A percentile compares a stretch with the other conserved stretches of the same genome.
phyloP scores from a whole-genome alignment of 345 rosid species.

The Anacardium occidentale region DNA sequence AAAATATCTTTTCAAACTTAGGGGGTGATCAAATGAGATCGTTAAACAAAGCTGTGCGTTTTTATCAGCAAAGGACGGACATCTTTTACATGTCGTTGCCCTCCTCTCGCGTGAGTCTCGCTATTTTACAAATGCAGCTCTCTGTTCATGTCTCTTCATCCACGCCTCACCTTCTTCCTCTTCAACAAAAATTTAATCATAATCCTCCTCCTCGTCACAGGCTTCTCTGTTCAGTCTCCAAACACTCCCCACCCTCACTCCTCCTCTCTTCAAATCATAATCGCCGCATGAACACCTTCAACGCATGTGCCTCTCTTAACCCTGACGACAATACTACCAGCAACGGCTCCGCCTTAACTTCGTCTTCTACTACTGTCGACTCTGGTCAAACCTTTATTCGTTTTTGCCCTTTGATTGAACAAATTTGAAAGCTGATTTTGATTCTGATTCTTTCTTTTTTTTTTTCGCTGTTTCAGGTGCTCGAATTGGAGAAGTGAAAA shows the following conservation, averaged over 20 bases:
- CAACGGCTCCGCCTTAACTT: conserved; percentile 32
- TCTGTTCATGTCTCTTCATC: too few relatives aligned
- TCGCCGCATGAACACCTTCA: conserved; percentile 2
- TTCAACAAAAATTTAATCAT: too few relatives aligned
- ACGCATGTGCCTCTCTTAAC: conserved; percentile 1
- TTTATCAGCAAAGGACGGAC: too few relatives aligned
- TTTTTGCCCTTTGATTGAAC: too few relatives aligned
- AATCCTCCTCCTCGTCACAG: background rate
- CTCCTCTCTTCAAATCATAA: conserved; percentile 5
- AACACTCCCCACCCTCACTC: background rate
- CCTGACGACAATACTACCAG: background rate
- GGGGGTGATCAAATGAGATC: too few relatives aligned
- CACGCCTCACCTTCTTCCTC: too few relatives aligned
- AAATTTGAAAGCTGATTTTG: background rate
- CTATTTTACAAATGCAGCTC: too few relatives aligned
- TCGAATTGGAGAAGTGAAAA: conserved; percentile 75
- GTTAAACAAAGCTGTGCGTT: too few relatives aligned
- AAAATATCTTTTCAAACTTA: too few relatives aligned
- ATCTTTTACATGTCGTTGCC: too few relatives aligned
- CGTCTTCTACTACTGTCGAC: conserved; percentile 23
- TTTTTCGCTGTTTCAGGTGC: conserved; percentile 23
- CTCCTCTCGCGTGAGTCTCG: too few relatives aligned
- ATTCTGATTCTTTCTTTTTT: background rate
- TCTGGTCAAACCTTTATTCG: conserved; percentile 20
- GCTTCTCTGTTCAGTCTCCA: background rate